Base-by-base conservation (phyloP, 2,329 filamentous ascomycete species). In the Curvularia sp. region DNA sequence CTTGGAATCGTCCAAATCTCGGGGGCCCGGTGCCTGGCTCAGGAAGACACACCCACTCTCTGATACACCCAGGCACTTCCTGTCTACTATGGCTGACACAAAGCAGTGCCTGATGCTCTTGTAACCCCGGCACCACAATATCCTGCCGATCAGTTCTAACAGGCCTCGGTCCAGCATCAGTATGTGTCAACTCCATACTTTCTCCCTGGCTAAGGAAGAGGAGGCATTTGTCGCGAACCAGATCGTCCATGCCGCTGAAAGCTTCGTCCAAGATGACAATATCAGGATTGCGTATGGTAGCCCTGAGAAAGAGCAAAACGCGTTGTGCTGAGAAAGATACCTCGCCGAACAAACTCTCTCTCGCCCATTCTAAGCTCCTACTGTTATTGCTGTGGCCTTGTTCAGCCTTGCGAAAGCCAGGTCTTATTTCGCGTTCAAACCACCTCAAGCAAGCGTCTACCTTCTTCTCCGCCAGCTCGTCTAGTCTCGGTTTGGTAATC, bases 41-140 rank as follows among this genome's bases (percentile, higher is more conserved):
- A 1, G 94, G 93, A 30, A 97, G 80, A 74, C 91, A 93, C 50
- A 98, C 82, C 89, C 91, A 98, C 73, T 96, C 88, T 47, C 92
- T 81, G 24, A 97, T 85, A 65, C 88, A 89, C 49, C 89, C 88
- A 0, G 95, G 95, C 9, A 98, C 90, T 77, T 99, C 95, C 69
- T 97, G 93, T 62, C 88, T 88, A 60, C 94, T 84, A 78, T 99
- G 95, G 61, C 92, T 95, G 59, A 98, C 94, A 63, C 93, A 92
- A n/a, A 98, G 85, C 53, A 99, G 79, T 0, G 93, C 93, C 78
- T 98, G 94, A 22, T 86, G 77, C 0, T 87, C 81, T 1, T 83
- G 83, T 55, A 97, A 77, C 0, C 92, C 92, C 0, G 70, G 72
- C 4, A 94, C 78, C 22, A 77, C 81, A 1, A 86, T 81, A 1